Conservation (phyloP, 176 grass and related monocot genomes). For the Phoenix roebelenii region DNA sequence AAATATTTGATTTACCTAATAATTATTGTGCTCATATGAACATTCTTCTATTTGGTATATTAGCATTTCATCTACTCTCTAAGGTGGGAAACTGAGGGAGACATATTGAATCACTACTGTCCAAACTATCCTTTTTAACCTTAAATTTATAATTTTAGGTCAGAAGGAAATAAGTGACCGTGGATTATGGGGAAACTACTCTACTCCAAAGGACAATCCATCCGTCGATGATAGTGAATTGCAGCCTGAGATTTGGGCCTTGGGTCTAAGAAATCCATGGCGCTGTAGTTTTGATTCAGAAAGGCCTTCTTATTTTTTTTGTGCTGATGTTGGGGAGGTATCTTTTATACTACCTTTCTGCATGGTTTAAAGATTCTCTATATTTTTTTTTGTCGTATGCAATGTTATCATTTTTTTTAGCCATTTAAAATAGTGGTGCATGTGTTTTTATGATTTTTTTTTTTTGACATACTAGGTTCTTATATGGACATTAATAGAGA, state of each 20-base stretch:
- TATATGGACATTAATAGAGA: no score
- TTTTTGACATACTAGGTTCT: no score
- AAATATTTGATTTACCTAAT: no score
- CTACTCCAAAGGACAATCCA: conserved; percentile 86
- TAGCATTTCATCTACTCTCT: not conserved
- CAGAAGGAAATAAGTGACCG: conserved; percentile 39
- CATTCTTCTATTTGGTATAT: not conserved
- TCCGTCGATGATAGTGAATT: conserved; percentile 39
- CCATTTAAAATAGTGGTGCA: no score
- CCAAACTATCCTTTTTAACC: not conserved
- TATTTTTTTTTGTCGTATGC: no score
- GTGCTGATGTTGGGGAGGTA: conserved; percentile 85
- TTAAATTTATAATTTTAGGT: conserved; percentile 1
- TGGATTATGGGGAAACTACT: conserved; percentile 83
- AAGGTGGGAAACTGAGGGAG: no score
- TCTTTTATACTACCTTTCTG: not conserved
- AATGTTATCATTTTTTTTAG: no score
- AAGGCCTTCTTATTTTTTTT: conserved; percentile 87
- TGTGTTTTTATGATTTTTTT: no score
- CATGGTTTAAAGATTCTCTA: not conserved
- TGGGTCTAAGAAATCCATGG: conserved; percentile 91
- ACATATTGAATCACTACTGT: no score
- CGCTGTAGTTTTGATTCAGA: conserved; percentile 78
- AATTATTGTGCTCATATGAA: not conserved
- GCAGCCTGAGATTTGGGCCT: conserved; percentile 68